Evolutionary conservation across 345 rosid genomes (phyloP).

Genomic region (Noccaea bulbosa): DNA sequence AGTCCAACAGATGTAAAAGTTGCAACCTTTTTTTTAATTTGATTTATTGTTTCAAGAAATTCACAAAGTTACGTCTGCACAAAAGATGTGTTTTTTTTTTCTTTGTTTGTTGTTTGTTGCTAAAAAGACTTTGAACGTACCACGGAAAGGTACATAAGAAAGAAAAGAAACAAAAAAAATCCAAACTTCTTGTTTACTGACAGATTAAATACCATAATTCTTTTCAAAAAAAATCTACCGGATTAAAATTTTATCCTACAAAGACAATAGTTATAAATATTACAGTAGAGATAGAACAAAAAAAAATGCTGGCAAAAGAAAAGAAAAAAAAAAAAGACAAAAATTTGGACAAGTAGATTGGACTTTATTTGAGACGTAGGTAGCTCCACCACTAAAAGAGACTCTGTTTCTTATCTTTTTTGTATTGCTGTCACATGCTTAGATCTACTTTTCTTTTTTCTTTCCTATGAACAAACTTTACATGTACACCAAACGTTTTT

Average conservation of each 20-base stretch:
- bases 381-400: slow-evolving; percentile 38
- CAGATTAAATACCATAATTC: slow-evolving; percentile 5
- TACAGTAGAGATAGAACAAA: not conserved
- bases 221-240: not conserved
- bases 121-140: slow-evolving; percentile 37
- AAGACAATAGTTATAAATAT: not conserved
- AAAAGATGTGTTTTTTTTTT: slow-evolving; percentile 28
- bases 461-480: slow-evolving; percentile 25
- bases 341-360: slow-evolving; percentile 29
- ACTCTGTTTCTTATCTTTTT: slow-evolving; percentile 26
- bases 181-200: slow-evolving; percentile 16
- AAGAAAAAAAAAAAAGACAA: not conserved
- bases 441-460: slow-evolving; percentile 35
- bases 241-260: not conserved
- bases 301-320: too few species aligned
- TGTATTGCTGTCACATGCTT: slow-evolving; percentile 29
- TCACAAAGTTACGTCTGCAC: slow-evolving; percentile 38
- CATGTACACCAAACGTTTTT: not conserved
- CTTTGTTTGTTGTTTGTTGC: slow-evolving; percentile 1
- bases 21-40: not conserved
- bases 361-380: slow-evolving; percentile 32
- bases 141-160: slow-evolving; percentile 43
- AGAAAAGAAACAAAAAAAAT: not conserved
- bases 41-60: slow-evolving; percentile 16
- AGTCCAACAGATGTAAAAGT: slow-evolving; percentile 8